Conservation (phyloP, 108 stramenopile species). For the Parietichytrium sp. region DNA sequence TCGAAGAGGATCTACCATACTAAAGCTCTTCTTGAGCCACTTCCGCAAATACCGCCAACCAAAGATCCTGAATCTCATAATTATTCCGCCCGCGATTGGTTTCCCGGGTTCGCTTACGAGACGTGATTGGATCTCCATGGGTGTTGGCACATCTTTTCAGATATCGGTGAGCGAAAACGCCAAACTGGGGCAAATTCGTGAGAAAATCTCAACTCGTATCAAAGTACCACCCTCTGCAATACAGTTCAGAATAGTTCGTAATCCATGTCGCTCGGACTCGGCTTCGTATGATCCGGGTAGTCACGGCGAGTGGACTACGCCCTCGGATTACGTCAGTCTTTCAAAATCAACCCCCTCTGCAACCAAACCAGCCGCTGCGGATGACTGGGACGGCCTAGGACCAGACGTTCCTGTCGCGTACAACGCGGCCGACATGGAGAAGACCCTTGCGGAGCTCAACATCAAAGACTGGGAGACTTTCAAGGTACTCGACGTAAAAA, state of each 20-base stretch:
- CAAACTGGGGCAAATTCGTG: not conserved
- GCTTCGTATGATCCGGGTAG: no score
- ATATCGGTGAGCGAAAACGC: not conserved
- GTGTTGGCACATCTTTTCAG: constrained; percentile 7
- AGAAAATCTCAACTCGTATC: not conserved
- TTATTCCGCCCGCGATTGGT: constrained; percentile 13
- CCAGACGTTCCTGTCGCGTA: no score
- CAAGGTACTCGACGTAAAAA: constrained; percentile 36
- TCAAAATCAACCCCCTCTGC: no score
- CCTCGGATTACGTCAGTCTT: no score
- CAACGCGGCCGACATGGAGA: not conserved
- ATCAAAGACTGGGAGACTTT: not conserved
- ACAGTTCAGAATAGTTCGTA: not conserved
- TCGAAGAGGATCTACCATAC: not conserved
- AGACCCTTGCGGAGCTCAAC: not conserved
- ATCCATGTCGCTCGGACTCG: constrained; percentile 20
- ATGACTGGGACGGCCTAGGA: no score
- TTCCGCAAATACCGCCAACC: not conserved
- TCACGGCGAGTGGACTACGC: no score
- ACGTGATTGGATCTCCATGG: constrained; percentile 25
- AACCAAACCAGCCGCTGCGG: no score
- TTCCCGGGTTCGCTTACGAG: constrained; percentile 29
- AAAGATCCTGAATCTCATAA: not conserved
- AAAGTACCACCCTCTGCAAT: not conserved
- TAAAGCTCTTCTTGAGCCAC: constrained; percentile 17